A percentile compares a stretch with the other conserved stretches of the same genome.
Conservation (phyloP, 108 stramenopile species). For the Tribonema minus region DNA sequence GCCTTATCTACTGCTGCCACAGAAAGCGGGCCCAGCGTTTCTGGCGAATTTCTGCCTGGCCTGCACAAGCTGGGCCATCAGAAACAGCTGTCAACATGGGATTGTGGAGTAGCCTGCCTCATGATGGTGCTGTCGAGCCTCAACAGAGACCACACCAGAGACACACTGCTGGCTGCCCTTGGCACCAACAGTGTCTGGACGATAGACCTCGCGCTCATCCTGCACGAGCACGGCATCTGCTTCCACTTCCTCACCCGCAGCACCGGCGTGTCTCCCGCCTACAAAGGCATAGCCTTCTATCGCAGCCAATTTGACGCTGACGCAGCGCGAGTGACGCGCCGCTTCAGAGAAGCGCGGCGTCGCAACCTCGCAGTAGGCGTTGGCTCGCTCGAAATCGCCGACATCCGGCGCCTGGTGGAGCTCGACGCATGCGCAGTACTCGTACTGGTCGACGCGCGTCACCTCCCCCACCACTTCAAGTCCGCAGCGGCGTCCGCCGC, state of each 20-base stretch:
- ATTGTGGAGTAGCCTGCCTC: constrained; percentile 38
- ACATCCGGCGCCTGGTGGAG: neutral
- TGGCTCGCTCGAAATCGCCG: neutral
- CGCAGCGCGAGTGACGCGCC: constrained; percentile 3
- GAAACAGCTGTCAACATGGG: constrained; percentile 24
- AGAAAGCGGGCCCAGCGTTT: too few species aligned
- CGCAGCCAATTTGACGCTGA: constrained; percentile 18
- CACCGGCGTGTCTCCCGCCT: constrained; percentile 21
- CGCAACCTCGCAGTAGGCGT: neutral
- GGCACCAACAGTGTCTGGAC: constrained; percentile 38
- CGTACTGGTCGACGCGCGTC: neutral
- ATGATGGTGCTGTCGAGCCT: constrained; percentile 34
- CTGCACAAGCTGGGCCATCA: neutral
- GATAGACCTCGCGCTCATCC: constrained; percentile 38
- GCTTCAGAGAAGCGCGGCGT: neutral
- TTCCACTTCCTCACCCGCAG: constrained; percentile 32
- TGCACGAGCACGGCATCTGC: constrained; percentile 29
- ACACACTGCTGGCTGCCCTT: constrained; percentile 14
- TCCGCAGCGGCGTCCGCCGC: neutral
- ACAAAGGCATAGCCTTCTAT: constrained; percentile 26
- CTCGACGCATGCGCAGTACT: neutral
- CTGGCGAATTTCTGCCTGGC: too few species aligned
- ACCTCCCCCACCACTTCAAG: neutral
- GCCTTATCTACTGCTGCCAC: too few species aligned
- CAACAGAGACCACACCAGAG: constrained; percentile 5